Conservation (phyloP, 2,329 filamentous ascomycete species). For the Myriosclerotinia duriaeana region DNA sequence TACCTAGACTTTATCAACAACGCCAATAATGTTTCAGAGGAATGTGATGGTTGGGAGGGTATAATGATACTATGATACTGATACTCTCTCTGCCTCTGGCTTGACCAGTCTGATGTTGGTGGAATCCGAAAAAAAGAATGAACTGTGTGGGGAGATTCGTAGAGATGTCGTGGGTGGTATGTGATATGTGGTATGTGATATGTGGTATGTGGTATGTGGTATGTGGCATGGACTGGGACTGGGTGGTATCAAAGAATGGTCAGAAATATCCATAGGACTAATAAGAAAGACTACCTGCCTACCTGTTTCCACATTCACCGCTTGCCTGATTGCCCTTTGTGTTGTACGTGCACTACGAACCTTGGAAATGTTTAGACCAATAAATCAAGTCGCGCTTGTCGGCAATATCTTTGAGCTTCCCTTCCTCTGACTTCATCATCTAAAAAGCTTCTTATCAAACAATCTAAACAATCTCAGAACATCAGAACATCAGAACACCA, state of each 20-base stretch:
- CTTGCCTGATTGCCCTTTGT: slow-evolving; percentile 20
- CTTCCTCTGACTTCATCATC: slow-evolving; percentile 30
- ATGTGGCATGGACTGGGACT: background rate
- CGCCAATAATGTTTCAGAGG: background rate
- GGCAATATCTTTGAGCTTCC: slow-evolving; percentile 30
- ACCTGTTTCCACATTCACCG: slow-evolving; percentile 15
- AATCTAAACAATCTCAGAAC: background rate
- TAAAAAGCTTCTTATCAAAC: slow-evolving; percentile 24
- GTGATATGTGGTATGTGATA: slow-evolving; percentile 6
- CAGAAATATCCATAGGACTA: slow-evolving; percentile 24
- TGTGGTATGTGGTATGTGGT: background rate
- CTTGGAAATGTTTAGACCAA: slow-evolving; percentile 24
- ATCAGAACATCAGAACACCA: slow-evolving; percentile 28
- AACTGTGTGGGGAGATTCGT: slow-evolving; percentile 13
- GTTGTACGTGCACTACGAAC: slow-evolving; percentile 25
- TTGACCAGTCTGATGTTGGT: slow-evolving; percentile 1
- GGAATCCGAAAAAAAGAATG: slow-evolving; percentile 6
- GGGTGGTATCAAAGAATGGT: slow-evolving; percentile 19
- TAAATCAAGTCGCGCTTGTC: slow-evolving; percentile 31
- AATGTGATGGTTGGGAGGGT: background rate
- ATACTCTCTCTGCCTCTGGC: background rate
- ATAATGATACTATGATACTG: background rate
- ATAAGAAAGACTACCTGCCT: slow-evolving; percentile 18
- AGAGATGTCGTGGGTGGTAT: slow-evolving; percentile 4
- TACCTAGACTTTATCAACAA: background rate